Percentiles rank a stretch among this genome's conserved stretches.
phyloP scores from a whole-genome alignment of 2,329 filamentous ascomycete genomes.

The Fusarium cyanostomum region DNA sequence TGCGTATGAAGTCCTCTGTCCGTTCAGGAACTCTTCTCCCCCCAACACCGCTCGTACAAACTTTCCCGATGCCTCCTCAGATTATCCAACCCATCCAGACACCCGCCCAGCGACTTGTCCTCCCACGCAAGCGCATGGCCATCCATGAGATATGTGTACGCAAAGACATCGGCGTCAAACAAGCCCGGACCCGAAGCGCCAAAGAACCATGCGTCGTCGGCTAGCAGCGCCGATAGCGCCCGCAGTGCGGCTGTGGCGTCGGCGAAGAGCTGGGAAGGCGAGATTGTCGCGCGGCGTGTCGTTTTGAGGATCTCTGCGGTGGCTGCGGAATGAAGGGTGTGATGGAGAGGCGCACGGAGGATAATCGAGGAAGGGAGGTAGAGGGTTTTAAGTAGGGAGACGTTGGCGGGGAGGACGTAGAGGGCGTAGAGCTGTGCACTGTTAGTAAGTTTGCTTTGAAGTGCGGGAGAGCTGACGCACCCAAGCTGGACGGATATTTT shows the following conservation, averaged over 20 bases:
- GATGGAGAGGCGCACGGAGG: conserved; percentile 70
- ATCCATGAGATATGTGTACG: conserved; percentile 85
- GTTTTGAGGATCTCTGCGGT: conserved; percentile 76
- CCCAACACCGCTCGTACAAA: conserved; percentile 49
- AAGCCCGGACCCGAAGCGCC: conserved; percentile 66
- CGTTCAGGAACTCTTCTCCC: conserved; percentile 9
- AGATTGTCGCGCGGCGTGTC: conserved; percentile 52
- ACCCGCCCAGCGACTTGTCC: conserved; percentile 66
- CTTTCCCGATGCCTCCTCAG: conserved; percentile 62
- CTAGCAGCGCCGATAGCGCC: conserved; percentile 57
- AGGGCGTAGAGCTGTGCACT: conserved; percentile 75
- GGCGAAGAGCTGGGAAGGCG: conserved; percentile 51
- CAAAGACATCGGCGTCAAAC: conserved; percentile 90
- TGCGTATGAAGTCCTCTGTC: not conserved
- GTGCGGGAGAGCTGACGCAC: conserved; percentile 53
- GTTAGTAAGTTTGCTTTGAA: conserved; percentile 7
- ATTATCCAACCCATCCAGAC: conserved; percentile 66
- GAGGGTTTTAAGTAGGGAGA: conserved; percentile 71
- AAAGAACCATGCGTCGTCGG: conserved; percentile 60
- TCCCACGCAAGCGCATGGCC: conserved; percentile 71
- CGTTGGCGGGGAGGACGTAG: conserved; percentile 78
- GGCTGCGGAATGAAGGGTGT: conserved; percentile 78
- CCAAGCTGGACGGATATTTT: conserved; percentile 86
- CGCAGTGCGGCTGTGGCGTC: conserved; percentile 57
- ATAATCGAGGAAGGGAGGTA: conserved; percentile 75